A percentile compares a stretch with the other conserved stretches of the same genome.
Evolutionary conservation across 345 rosid species (phyloP).

Genomic region (Brassica cretica): DNA sequence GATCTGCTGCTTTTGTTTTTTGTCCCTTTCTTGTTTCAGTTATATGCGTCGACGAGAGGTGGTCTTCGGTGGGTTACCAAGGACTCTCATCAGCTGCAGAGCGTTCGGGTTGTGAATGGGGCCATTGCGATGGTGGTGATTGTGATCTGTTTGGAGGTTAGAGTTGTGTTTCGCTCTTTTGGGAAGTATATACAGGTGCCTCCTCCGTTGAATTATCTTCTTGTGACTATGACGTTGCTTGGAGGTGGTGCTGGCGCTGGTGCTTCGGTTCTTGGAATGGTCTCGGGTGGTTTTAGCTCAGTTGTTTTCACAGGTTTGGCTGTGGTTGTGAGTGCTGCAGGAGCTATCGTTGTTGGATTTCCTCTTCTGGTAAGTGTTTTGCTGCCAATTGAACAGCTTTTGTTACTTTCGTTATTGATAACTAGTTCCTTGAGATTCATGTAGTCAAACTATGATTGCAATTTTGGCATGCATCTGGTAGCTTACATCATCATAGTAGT

Average conservation of each 20-base stretch:
- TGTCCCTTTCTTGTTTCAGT: conserved; percentile 83
- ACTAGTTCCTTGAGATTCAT: conserved; percentile 9
- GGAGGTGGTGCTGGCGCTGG: conserved; percentile 95
- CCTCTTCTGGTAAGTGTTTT: conserved; percentile 71
- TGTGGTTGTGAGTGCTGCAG: conserved; percentile 87
- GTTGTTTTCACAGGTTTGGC: conserved; percentile 72
- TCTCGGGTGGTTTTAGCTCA: conserved; percentile 81
- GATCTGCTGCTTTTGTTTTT: conserved; percentile 89
- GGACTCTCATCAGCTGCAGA: conserved; percentile 64
- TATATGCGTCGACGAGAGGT: conserved; percentile 89
- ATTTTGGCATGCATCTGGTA: conserved; percentile 2
- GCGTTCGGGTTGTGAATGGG: conserved; percentile 84
- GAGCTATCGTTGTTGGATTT: conserved; percentile 90
- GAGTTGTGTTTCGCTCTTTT: conserved; percentile 93
- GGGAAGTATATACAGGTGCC: conserved; percentile 97
- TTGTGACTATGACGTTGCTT: conserved; percentile 85
- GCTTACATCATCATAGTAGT: conserved; percentile 18
- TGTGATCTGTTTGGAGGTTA: conserved; percentile 86
- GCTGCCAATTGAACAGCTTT: neutral
- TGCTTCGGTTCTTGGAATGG: conserved; percentile 81
- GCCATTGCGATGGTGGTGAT: conserved; percentile 82
- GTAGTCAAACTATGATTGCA: neutral
- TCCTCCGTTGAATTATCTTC: conserved; percentile 79
- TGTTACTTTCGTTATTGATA: neutral
- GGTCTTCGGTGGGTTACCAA: conserved; percentile 96